Conservation (phyloP, 306 rosid genomes). For the Cicer judaicum region DNA sequence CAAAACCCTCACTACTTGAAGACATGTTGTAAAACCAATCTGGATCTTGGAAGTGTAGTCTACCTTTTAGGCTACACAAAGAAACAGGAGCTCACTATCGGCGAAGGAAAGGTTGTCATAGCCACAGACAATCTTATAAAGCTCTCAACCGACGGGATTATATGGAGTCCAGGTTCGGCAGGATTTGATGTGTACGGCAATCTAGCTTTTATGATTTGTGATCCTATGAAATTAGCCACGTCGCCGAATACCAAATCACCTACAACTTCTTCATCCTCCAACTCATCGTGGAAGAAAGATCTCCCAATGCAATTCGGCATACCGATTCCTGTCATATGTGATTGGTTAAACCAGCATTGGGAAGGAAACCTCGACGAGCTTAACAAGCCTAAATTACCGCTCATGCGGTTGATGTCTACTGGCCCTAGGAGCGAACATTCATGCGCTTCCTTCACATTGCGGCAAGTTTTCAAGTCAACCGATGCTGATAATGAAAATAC, state of each 20-base stretch:
- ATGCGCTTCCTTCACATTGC: slow-evolving; percentile 78
- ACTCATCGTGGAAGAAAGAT: slow-evolving; percentile 88
- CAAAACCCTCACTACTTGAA: slow-evolving; percentile 75
- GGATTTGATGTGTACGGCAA: slow-evolving; percentile 92
- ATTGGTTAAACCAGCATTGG: slow-evolving; percentile 99
- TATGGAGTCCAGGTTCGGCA: slow-evolving; percentile 92
- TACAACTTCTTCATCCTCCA: slow-evolving; percentile 76
- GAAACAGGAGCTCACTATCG: slow-evolving; percentile 75
- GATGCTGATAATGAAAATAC: slow-evolving; percentile 73
- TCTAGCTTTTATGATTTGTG: slow-evolving; percentile 97
- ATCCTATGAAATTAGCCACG: slow-evolving; percentile 97
- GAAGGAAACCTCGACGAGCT: slow-evolving; percentile 98
- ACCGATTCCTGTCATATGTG: slow-evolving; percentile 87
- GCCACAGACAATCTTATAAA: slow-evolving; percentile 97
- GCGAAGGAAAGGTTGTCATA: slow-evolving; percentile 93
- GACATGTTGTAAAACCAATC: slow-evolving; percentile 78
- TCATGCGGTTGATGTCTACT: slow-evolving; percentile 85
- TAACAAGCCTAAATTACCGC: slow-evolving; percentile 89
- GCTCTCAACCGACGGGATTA: slow-evolving; percentile 81
- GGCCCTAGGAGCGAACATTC: slow-evolving; percentile 92
- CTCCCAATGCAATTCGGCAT: slow-evolving; percentile 90
- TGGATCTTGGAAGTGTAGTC: slow-evolving; percentile 86
- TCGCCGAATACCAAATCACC: slow-evolving; percentile 90
- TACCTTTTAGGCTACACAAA: slow-evolving; percentile 86
- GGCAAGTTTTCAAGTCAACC: slow-evolving; percentile 83